phyloP scores from a whole-genome alignment of 2,329 filamentous ascomycete genomes.

The Penicillium nordicum region DNA sequence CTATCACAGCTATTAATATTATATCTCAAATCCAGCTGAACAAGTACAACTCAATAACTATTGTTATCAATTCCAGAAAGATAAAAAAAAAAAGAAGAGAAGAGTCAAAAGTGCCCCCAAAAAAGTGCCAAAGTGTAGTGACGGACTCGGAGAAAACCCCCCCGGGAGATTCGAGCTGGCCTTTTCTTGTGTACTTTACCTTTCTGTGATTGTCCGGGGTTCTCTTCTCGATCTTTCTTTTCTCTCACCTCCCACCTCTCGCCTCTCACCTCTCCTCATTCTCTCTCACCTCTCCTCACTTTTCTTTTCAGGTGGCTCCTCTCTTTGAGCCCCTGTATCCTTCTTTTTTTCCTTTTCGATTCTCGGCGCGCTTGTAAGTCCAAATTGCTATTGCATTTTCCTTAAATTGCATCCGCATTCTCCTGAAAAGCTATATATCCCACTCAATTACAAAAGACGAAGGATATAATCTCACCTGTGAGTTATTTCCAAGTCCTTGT shows the following conservation, averaged over 20 bases:
- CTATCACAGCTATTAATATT: neutral
- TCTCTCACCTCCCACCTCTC: slow-evolving; percentile 9
- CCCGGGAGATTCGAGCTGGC: slow-evolving; percentile 28
- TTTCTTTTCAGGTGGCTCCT: slow-evolving; percentile 15
- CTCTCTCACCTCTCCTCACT: slow-evolving; percentile 9
- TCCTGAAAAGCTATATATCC: slow-evolving; percentile 8
- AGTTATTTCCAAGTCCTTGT: neutral
- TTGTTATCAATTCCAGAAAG: neutral
- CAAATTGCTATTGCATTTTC: slow-evolving; percentile 8
- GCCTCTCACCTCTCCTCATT: slow-evolving; percentile 18
- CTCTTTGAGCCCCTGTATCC: slow-evolving; percentile 16
- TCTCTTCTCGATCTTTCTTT: slow-evolving; percentile 21
- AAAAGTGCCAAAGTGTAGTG: neutral
- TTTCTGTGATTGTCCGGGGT: slow-evolving; percentile 16
- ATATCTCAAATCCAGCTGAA: neutral
- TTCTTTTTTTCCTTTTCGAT: slow-evolving; percentile 21
- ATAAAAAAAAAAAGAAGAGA: neutral
- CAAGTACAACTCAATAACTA: neutral
- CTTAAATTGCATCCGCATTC: slow-evolving; percentile 3
- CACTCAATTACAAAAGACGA: neutral
- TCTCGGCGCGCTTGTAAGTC: slow-evolving; percentile 10
- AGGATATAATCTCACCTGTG: slow-evolving; percentile 3
- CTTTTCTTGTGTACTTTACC: slow-evolving; percentile 22
- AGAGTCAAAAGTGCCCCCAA: neutral
- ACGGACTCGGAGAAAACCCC: slow-evolving; percentile 26